Evolutionary conservation across 2,329 filamentous ascomycete species (phyloP), one percentile per base, ranked within the genome.

Genomic region (Nemania sp.): DNA sequence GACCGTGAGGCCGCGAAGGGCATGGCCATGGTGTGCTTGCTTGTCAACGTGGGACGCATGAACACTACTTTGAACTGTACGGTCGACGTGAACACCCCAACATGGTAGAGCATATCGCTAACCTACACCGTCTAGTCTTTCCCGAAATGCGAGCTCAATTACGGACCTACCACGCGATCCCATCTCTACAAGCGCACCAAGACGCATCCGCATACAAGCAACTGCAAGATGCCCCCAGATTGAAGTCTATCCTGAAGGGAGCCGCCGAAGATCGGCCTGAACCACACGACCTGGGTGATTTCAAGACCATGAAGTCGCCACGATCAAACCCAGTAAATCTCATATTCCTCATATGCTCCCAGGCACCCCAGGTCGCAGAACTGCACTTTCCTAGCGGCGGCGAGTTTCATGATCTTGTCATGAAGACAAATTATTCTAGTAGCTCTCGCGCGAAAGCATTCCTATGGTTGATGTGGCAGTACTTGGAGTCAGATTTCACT

Each of bases 391-490:
- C 88, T 9, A 81, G 86, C 5, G 84, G 86, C 1, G 83, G 87
- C 61, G 94, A 99, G 72, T 97, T 99, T 71, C 96, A 97, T 71
- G 94, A 99, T 66, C 81, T 99, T 14, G 88, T 99, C 64, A 97
- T 97, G 92, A 87, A 90, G 67, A 86, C 87, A 1, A 88, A 89
- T 20, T 81, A 91, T 56, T 90, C 86, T 52, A 97, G 92, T 72
- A 75, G 79, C 62, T 96, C 90, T 57, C 84, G 94, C 59, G 92
- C 94, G 1, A 86, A 78, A 39, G 93, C 93, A 0, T 99, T 99
- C 64, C 75, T 99, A 17, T 99, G 94, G 94, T 78, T 99, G 59
- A 95, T 99, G 86, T 99, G 94, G 94, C 97, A 94, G 78, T 97
- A 99, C 68, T 81, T 99, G 15, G 94, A 99, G 70, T 96, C 92